Evolutionary conservation across 2,329 filamentous ascomycete species (phyloP).

Genomic region (Hymenotorrendiella dingleyae): DNA sequence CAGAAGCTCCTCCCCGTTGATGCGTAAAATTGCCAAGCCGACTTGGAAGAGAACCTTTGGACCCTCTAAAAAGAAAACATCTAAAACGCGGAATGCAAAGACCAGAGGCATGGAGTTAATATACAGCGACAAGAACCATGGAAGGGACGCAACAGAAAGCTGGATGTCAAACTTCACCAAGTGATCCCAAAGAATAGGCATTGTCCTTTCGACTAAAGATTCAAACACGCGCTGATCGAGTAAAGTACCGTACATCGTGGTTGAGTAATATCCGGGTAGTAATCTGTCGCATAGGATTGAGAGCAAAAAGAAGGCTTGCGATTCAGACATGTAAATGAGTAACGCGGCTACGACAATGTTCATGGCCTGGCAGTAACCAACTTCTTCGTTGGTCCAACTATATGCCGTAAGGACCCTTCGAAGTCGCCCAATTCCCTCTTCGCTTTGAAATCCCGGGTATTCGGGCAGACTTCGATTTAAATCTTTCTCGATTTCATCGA

Average conservation of each 20-base stretch:
- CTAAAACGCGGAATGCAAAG: constrained; percentile 91
- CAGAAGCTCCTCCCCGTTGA: constrained; percentile 92
- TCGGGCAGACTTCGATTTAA: constrained; percentile 93
- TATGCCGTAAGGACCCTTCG: constrained; percentile 92
- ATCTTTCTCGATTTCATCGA: constrained; percentile 99
- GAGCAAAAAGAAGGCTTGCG: constrained; percentile 91
- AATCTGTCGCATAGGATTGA: constrained; percentile 88
- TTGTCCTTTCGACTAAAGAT: constrained; percentile 95
- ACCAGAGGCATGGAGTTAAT: constrained; percentile 99
- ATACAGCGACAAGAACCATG: constrained; percentile 96
- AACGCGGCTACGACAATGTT: constrained; percentile 98
- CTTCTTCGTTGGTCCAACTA: constrained; percentile 92
- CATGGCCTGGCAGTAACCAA: constrained; percentile 99
- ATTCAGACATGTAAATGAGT: constrained; percentile 96
- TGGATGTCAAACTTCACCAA: constrained; percentile 96
- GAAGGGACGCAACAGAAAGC: constrained; percentile 90
- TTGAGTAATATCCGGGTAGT: constrained; percentile 94
- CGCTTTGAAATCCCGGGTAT: constrained; percentile 94
- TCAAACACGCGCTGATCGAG: constrained; percentile 97
- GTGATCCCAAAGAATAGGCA: constrained; percentile 97
- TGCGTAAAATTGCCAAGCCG: constrained; percentile 89
- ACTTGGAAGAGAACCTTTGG: constrained; percentile 97
- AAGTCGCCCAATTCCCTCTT: constrained; percentile 86
- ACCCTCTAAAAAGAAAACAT: constrained; percentile 97
- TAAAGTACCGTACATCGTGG: constrained; percentile 97